Conservation (phyloP, 495 filamentous ascomycete species). For the Hypoxylon lienhwacheense region DNA sequence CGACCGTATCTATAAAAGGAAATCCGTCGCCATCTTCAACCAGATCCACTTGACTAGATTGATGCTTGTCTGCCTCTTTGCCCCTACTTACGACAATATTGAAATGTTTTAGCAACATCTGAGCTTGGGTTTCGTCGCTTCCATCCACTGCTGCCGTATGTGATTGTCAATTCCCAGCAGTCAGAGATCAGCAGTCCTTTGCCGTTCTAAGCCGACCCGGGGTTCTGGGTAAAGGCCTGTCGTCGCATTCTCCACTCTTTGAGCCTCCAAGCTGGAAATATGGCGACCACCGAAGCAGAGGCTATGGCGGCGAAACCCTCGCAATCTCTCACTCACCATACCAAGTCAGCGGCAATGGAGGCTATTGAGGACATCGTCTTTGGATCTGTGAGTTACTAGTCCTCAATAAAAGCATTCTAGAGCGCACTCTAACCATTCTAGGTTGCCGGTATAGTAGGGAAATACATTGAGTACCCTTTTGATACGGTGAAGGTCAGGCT, state of each 20-base stretch:
- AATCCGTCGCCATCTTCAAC: slow-evolving; percentile 21
- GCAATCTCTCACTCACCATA: slow-evolving; percentile 8
- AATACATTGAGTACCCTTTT: slow-evolving; percentile 96
- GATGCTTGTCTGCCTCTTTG: no score
- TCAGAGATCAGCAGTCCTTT: neutral
- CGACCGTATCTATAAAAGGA: slow-evolving; percentile 12
- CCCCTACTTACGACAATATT: slow-evolving; percentile 15
- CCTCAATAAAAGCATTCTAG: neutral
- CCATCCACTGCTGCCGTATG: slow-evolving; percentile 26
- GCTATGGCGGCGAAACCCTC: slow-evolving; percentile 34
- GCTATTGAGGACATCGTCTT: slow-evolving; percentile 79
- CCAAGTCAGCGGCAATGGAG: slow-evolving; percentile 60
- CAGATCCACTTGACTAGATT: slow-evolving; percentile 25
- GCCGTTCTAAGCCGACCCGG: slow-evolving; percentile 13
- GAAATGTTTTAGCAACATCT: slow-evolving; percentile 35
- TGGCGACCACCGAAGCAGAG: slow-evolving; percentile 25
- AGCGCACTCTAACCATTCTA: slow-evolving; percentile 41
- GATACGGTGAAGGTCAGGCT: slow-evolving; percentile 92
- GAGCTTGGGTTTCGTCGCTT: slow-evolving; percentile 31
- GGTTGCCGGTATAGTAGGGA: slow-evolving; percentile 87
- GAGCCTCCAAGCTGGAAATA: slow-evolving; percentile 14
- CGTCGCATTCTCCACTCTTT: neutral
- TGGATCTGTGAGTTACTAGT: slow-evolving; percentile 68
- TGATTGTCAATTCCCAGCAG: slow-evolving; percentile 30
- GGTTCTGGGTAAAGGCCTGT: slow-evolving; percentile 3